phyloP scores from a whole-genome alignment of 495 filamentous ascomycete species.

The Annulohypoxylon moriforme region DNA sequence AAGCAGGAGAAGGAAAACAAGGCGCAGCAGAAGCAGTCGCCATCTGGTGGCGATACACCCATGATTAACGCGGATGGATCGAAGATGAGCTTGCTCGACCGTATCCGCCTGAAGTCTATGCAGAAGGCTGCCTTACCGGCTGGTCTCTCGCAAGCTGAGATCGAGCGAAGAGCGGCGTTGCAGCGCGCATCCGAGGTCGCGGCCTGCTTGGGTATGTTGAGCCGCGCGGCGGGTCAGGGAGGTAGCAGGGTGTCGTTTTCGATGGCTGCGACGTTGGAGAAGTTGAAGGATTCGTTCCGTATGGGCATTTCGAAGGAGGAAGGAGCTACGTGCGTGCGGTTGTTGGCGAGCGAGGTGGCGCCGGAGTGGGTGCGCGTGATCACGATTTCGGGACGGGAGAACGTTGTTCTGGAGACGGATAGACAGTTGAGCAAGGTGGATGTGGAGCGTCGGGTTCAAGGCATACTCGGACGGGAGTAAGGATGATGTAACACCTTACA shows the following conservation, averaged over 20 bases:
- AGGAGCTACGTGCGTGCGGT: conserved; percentile 62
- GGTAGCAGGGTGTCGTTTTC: conserved; percentile 64
- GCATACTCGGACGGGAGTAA: conserved; percentile 47
- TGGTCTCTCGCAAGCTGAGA: conserved; percentile 58
- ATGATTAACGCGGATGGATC: conserved; percentile 48
- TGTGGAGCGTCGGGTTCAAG: conserved; percentile 58
- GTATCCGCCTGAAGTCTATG: conserved; percentile 69
- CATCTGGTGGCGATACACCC: conserved; percentile 6
- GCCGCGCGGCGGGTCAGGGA: conserved; percentile 52
- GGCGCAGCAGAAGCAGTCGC: not conserved
- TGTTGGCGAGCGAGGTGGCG: conserved; percentile 68
- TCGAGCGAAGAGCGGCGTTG: conserved; percentile 67
- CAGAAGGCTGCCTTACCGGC: conserved; percentile 50
- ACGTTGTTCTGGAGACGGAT: conserved; percentile 66
- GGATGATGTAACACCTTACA: not conserved
- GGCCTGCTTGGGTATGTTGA: conserved; percentile 68
- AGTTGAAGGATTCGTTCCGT: conserved; percentile 69
- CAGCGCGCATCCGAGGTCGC: conserved; percentile 70
- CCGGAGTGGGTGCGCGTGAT: conserved; percentile 72
- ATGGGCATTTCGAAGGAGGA: conserved; percentile 71
- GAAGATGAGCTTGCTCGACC: conserved; percentile 67
- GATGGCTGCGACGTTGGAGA: conserved; percentile 67
- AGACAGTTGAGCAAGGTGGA: conserved; percentile 55
- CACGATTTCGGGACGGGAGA: conserved; percentile 64
- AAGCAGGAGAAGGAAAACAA: conserved; percentile 49